phyloP scores from a whole-genome alignment of 1,139 yeast genomes.

The Protomyces inundatus region DNA sequence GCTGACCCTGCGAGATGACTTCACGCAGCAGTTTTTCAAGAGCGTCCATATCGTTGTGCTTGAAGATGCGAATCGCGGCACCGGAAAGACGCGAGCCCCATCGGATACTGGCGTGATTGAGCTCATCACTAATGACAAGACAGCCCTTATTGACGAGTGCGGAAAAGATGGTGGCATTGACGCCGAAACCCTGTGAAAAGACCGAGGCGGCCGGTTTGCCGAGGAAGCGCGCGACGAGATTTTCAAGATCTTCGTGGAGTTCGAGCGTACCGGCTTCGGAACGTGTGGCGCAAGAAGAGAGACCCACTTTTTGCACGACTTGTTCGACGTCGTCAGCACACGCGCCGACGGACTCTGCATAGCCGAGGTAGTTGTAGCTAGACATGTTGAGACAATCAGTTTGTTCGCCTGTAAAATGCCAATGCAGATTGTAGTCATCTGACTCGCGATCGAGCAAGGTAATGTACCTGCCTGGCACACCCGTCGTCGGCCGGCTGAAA shows the following conservation, averaged over 20 bases:
- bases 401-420: constrained; percentile 66
- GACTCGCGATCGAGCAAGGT: constrained; percentile 72
- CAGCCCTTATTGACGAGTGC: constrained; percentile 81
- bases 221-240: constrained; percentile 71
- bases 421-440: constrained; percentile 54
- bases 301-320: constrained; percentile 62
- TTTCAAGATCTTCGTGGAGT: constrained; percentile 69
- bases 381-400: constrained; percentile 79
- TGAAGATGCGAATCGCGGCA: constrained; percentile 85
- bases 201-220: constrained; percentile 87
- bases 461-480: constrained; percentile 92
- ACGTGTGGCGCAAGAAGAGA: constrained; percentile 75
- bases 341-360: constrained; percentile 88
- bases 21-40: constrained; percentile 77
- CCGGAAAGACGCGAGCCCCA: constrained; percentile 92
- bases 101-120: constrained; percentile 92
- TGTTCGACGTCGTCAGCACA: constrained; percentile 78
- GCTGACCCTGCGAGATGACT: constrained; percentile 93
- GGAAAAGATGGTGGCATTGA: constrained; percentile 86
- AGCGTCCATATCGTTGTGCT: constrained; percentile 73
- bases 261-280: constrained; percentile 69
- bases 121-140: constrained; percentile 84
- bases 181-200: constrained; percentile 92
- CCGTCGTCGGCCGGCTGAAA: constrained; percentile 90
- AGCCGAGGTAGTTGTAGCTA: constrained; percentile 90